phyloP scores from a whole-genome alignment of 2,329 filamentous ascomycete species.

The Berkeleyomyces basicola region DNA sequence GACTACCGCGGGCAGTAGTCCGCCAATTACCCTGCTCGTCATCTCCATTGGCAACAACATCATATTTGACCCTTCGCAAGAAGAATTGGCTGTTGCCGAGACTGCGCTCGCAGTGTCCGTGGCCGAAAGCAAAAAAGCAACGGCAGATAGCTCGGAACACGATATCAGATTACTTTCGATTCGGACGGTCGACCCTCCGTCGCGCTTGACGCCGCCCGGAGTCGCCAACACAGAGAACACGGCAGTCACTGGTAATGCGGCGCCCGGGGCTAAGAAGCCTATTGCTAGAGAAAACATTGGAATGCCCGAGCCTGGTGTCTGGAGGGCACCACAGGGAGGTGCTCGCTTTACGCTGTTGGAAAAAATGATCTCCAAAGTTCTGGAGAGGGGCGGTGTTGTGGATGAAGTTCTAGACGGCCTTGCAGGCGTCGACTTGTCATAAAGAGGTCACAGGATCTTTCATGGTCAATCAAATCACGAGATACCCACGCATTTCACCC shows the following conservation, averaged over 20 bases:
- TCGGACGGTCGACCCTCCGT: conserved; percentile 58
- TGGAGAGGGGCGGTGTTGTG: conserved; percentile 64
- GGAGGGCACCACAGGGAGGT: conserved; percentile 72
- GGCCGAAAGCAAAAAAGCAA: conserved; percentile 27
- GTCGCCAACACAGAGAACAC: conserved; percentile 48
- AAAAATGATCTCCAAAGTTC: conserved; percentile 57
- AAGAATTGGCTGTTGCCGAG: conserved; percentile 88
- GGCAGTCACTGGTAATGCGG: conserved; percentile 27
- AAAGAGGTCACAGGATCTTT: conserved; percentile 12
- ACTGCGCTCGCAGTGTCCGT: conserved; percentile 75
- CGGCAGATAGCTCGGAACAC: conserved; percentile 24
- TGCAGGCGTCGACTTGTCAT: conserved; percentile 55
- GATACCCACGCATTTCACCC: neutral
- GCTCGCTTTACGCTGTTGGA: conserved; percentile 58
- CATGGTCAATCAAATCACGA: neutral
- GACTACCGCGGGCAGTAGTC: conserved; percentile 30
- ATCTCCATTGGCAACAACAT: conserved; percentile 74
- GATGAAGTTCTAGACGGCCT: conserved; percentile 74
- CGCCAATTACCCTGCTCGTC: conserved; percentile 80
- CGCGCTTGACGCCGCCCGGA: conserved; percentile 53
- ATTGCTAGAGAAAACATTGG: conserved; percentile 23
- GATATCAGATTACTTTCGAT: conserved; percentile 49
- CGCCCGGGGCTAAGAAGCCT: conserved; percentile 22
- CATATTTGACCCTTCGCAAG: conserved; percentile 81
- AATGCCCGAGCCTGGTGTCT: conserved; percentile 48